Conservation (phyloP, 2,329 filamentous ascomycete genomes). For the Neurospora sp. region DNA sequence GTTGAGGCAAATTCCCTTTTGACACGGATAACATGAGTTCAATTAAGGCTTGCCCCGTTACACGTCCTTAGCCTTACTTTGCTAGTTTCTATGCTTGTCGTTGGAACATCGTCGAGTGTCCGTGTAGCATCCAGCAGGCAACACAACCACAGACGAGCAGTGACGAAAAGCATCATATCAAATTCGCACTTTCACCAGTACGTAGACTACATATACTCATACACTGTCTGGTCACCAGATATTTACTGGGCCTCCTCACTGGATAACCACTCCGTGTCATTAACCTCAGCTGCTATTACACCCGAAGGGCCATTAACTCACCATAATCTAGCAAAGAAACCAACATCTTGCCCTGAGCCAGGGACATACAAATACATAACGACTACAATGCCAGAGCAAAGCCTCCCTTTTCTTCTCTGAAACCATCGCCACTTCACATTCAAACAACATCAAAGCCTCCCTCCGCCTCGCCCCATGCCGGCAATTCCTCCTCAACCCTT, state of each 20-base stretch:
- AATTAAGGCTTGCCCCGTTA: no score
- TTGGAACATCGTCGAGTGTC: not conserved
- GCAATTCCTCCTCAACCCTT: conserved; percentile 14
- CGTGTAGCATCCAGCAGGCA: not conserved
- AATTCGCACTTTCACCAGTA: not conserved
- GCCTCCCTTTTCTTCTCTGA: no score
- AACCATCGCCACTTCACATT: not conserved
- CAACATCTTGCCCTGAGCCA: no score
- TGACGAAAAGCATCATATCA: not conserved
- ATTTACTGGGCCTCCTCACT: not conserved
- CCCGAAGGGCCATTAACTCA: not conserved
- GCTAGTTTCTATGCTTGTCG: no score
- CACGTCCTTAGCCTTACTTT: no score
- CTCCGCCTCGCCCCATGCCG: conserved; percentile 11
- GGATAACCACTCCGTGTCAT: not conserved
- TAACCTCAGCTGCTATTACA: not conserved
- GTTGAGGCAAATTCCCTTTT: no score
- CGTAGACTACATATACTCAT: not conserved
- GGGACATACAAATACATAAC: not conserved
- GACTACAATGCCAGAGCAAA: no score
- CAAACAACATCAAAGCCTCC: conserved; percentile 1
- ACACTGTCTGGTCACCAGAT: not conserved
- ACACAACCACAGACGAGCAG: not conserved
- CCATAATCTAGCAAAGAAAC: not conserved
- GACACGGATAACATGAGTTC: no score